A percentile compares a stretch with the other conserved stretches of the same genome.
These are phyloP conservation scores for Moringa oleifera DNA, from an alignment of 345 rosid species.

Conservation along the genomic window DNA sequence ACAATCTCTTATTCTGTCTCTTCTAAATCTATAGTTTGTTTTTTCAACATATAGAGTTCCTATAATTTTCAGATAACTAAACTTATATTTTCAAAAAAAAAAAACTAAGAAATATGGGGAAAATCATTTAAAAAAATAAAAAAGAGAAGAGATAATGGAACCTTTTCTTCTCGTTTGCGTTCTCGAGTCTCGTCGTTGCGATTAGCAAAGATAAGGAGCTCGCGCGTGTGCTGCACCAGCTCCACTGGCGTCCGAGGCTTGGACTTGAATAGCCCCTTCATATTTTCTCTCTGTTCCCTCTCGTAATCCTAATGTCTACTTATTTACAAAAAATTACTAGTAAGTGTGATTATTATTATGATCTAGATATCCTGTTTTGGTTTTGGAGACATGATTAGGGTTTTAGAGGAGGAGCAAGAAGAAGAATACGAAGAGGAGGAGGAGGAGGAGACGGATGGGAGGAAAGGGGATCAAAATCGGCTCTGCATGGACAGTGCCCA, in stretches of 20 bases:
- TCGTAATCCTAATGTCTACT: background rate
- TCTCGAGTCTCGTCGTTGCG: slow-evolving; percentile 24
- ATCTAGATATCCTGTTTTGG: background rate
- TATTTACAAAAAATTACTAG: background rate
- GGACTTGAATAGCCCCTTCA: slow-evolving; percentile 46
- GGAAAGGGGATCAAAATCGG: too few relatives aligned
- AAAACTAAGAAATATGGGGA: too few relatives aligned
- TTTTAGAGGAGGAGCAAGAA: slow-evolving; percentile 8
- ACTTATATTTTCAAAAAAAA: too few relatives aligned
- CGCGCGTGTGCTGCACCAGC: slow-evolving; percentile 32
- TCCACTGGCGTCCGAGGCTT: slow-evolving; percentile 43
- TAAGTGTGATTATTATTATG: background rate
- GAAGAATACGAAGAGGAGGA: background rate
- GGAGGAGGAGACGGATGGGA: too few relatives aligned
- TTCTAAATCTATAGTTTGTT: too few relatives aligned
- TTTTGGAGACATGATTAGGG: slow-evolving; percentile 1
- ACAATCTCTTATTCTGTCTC: too few relatives aligned
- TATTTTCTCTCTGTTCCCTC: slow-evolving; percentile 12
- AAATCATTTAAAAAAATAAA: too few relatives aligned
- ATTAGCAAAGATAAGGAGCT: slow-evolving; percentile 27
- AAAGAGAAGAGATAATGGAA: background rate
- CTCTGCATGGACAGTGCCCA: too few relatives aligned
- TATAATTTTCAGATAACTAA: too few relatives aligned
- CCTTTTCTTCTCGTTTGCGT: slow-evolving; percentile 46
- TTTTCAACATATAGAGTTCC: too few relatives aligned